Conservation (phyloP, 225 moss, liverwort and hornwort species). For the Anthoceros angustus region DNA sequence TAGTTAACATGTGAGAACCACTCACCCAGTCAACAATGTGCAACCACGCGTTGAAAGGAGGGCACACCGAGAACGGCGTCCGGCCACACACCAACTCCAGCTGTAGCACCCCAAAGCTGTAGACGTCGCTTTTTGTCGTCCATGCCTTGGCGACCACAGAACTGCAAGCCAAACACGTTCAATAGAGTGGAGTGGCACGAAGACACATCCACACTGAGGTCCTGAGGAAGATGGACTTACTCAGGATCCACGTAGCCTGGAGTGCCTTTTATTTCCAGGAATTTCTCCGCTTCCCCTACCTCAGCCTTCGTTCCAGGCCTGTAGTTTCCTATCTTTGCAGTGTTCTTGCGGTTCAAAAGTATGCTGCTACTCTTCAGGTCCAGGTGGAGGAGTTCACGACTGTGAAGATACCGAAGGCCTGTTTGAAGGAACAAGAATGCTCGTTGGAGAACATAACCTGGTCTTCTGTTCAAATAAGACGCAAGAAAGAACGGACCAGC, state of each 20-base stretch:
- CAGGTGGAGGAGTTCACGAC: background rate
- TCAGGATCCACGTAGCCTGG: background rate
- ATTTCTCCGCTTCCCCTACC: background rate
- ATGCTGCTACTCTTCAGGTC: conserved; percentile 1
- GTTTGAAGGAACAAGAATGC: background rate
- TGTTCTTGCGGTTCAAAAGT: background rate
- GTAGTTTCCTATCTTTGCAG: background rate
- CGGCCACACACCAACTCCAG: background rate
- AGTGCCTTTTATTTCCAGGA: background rate
- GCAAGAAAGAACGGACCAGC: background rate
- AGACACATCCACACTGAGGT: too few relatives aligned
- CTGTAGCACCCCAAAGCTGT: conserved; percentile 1
- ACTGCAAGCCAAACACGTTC: background rate
- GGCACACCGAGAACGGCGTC: background rate
- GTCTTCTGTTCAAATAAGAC: background rate
- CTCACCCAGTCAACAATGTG: conserved; percentile 2
- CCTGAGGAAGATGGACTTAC: background rate
- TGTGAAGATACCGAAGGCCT: background rate
- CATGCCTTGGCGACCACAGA: background rate
- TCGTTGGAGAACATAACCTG: background rate
- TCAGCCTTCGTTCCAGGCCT: background rate
- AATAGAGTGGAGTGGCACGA: too few relatives aligned
- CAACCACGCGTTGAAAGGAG: background rate
- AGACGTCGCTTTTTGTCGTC: background rate
- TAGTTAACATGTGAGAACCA: background rate